Evolutionary conservation across 257 asterid genomes (phyloP).

Genomic region (Plantago elongata): DNA sequence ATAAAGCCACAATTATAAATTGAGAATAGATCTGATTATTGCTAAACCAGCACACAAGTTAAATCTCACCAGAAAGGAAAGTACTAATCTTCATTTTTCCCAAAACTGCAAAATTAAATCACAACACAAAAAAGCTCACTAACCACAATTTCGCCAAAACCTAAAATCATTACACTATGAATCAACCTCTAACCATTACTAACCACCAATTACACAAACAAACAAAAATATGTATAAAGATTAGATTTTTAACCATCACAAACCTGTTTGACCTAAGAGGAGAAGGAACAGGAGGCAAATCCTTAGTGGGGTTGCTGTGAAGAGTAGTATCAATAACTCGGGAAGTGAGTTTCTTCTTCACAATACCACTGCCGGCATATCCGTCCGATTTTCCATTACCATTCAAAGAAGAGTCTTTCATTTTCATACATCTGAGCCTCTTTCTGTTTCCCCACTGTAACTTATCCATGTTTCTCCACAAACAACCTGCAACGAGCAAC

Average conservation of each 20-base stretch:
- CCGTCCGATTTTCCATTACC: slow-evolving; percentile 48
- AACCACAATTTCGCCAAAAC: too few species aligned
- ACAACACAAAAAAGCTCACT: too few species aligned
- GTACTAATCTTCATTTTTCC: too few species aligned
- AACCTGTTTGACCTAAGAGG: slow-evolving; percentile 71
- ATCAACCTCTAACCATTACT: background rate
- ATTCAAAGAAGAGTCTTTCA: slow-evolving; percentile 42
- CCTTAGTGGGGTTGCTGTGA: slow-evolving; percentile 28
- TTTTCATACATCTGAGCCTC: slow-evolving; percentile 70
- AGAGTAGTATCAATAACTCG: slow-evolving; percentile 41
- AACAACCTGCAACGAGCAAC: slow-evolving; percentile 11
- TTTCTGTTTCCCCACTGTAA: slow-evolving; percentile 87
- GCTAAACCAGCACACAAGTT: slow-evolving; percentile 16
- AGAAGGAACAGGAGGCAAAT: slow-evolving; percentile 50
- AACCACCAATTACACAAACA: background rate
- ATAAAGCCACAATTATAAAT: slow-evolving; percentile 13
- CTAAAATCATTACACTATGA: too few species aligned
- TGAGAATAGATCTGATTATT: slow-evolving; percentile 30
- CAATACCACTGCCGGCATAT: slow-evolving; percentile 30
- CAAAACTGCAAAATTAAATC: too few species aligned
- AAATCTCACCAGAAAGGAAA: slow-evolving; percentile 15
- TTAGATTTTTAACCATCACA: background rate
- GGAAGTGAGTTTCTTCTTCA: slow-evolving; percentile 68
- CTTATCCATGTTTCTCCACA: slow-evolving; percentile 39
- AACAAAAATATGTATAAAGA: background rate